These are phyloP conservation scores for Wickerhamiella alocasiicola DNA, from an alignment of 805 yeast species.

Conservation along the genomic window DNA sequence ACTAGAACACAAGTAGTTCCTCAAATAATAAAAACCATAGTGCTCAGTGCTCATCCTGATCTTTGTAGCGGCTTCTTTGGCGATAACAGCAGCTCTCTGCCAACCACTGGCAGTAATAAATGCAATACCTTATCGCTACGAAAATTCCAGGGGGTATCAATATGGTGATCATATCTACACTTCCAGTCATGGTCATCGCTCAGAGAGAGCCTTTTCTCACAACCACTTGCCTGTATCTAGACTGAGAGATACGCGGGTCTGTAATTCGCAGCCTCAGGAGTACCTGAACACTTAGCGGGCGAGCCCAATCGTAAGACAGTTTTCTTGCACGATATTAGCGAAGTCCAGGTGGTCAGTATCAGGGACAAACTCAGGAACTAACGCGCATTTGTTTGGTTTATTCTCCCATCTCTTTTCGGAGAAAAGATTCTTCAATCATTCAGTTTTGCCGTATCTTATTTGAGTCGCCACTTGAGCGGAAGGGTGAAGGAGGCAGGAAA, in stretches of 20 bases:
- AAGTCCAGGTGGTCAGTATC: slow-evolving; percentile 24
- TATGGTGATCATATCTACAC: not conserved
- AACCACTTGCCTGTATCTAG: slow-evolving; percentile 32
- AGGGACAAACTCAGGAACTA: too few species aligned
- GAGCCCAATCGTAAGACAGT: slow-evolving; percentile 58
- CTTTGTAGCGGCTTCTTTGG: too few species aligned
- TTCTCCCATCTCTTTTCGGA: not conserved
- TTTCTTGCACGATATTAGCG: slow-evolving; percentile 53
- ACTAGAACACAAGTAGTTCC: too few species aligned
- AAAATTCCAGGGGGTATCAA: slow-evolving; percentile 33
- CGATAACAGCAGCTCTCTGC: slow-evolving; percentile 56
- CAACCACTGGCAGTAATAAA: slow-evolving; percentile 66
- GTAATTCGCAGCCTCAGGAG: slow-evolving; percentile 59
- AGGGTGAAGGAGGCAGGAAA: too few species aligned
- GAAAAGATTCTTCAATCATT: too few species aligned
- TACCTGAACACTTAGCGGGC: slow-evolving; percentile 42
- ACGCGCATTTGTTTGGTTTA: not conserved
- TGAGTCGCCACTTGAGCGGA: too few species aligned
- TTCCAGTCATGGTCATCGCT: not conserved
- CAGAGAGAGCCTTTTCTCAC: slow-evolving; percentile 6
- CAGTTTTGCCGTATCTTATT: too few species aligned
- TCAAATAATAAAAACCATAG: too few species aligned
- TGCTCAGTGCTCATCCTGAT: too few species aligned
- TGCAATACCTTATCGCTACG: slow-evolving; percentile 35
- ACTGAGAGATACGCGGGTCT: slow-evolving; percentile 56